Evolutionary conservation across 257 asterid species (phyloP), one percentile per base, ranked within the genome.

Genomic region (Galeopsis tetrahit): DNA sequence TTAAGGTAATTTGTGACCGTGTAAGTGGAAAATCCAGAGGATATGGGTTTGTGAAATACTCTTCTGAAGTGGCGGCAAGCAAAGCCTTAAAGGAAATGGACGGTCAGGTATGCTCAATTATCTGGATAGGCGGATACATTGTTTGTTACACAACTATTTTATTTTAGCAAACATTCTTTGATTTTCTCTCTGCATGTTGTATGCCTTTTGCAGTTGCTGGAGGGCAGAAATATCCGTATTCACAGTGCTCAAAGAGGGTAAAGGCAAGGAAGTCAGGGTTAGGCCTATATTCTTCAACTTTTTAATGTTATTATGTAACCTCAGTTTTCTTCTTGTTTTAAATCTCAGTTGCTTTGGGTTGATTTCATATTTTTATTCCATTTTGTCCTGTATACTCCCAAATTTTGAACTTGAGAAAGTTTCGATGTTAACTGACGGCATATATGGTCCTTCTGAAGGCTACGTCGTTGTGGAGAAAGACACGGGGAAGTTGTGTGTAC

Each of bases 1-100:
- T 79, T 65, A 92, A 88, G 85, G 96, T 92, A 21, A 87, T 90
- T 69, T 92, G 96, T 74, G 82, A 88, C 63, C 93, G 85, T 38
- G 79, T 31, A 31, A 88, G 91, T 69, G 91, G 97, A 55, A 87
- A 79, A 77, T 90, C 96, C 14, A 88, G 85, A 79, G 98, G 97
- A 63, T 92, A 83, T 21, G 98, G 95, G 69, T 90, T 92, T 74
- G 93, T 90, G 57, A 76, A 78, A 57, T 90, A 77, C 76, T 61
- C 88, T 3, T 68, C 80, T 8, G 87, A 83, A 64, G 62, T 53
- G 32, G 87, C 86, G 6, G 93, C 97, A 34, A 73, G 62, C 81
- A 80, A 84, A 61, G 98, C 98, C 76, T 68, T 88, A 55, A 74
- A 78, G 77, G 93, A 88, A 83, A 84, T 92, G 96, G 72, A 87